Evolutionary conservation across 164 flowering plant species (phyloP).

Genomic region (Magnolia kwangsiensis): DNA sequence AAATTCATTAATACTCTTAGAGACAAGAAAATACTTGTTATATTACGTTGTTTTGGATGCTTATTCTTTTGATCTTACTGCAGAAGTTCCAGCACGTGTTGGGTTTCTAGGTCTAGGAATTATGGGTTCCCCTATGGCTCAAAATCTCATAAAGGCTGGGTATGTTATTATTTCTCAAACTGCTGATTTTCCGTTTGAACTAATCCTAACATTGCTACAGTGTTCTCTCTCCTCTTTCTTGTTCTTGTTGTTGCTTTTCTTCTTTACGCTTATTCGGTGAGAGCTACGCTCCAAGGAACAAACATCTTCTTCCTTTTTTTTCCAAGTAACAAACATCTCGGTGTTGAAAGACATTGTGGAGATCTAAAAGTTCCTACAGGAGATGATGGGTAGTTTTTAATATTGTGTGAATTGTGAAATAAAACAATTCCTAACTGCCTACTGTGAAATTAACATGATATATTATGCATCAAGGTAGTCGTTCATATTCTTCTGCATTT

Average conservation of each 20-base stretch:
- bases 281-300: too few relatives aligned
- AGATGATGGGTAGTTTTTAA: too few relatives aligned
- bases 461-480: too few relatives aligned
- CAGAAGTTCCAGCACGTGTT: conserved; percentile 36
- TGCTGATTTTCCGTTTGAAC: background rate
- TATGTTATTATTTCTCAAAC: conserved; percentile 22
- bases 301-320: too few relatives aligned
- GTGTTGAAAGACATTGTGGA: too few relatives aligned
- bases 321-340: too few relatives aligned
- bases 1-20: background rate
- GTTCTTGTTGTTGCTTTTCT: too few relatives aligned
- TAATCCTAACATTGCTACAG: background rate
- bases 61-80: background rate
- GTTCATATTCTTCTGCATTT: too few relatives aligned
- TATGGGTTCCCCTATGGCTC: conserved; percentile 97
- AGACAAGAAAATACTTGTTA: background rate
- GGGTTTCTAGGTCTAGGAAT: conserved; percentile 93
- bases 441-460: too few relatives aligned
- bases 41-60: background rate
- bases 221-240: background rate
- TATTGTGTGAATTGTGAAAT: too few relatives aligned
- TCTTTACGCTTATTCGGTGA: background rate
- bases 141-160: conserved; percentile 89
- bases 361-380: too few relatives aligned
- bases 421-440: too few relatives aligned